Percentiles rank a stretch among this genome's conserved stretches.
Conservation (phyloP, 164 flowering plant genomes). For the Vitis amurensis region DNA sequence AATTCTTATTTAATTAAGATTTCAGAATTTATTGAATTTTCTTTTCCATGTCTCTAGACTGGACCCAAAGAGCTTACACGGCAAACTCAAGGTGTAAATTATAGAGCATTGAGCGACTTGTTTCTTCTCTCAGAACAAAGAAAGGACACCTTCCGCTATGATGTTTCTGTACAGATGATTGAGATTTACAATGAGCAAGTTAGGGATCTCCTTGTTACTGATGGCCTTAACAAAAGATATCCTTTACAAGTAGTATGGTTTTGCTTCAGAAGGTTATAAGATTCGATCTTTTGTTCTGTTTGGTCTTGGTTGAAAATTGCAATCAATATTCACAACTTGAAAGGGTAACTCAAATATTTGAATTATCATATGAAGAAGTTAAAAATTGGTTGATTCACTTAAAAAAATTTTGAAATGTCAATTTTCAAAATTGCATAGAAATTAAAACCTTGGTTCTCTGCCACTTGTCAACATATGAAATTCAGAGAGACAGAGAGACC, state of each 20-base stretch:
- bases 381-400: too few species aligned
- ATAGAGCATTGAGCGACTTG: slow-evolving; percentile 83
- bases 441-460: not conserved
- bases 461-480: too few species aligned
- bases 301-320: not conserved
- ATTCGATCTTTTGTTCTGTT: not conserved
- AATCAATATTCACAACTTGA: not conserved
- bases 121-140: slow-evolving; percentile 85
- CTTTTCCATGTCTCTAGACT: slow-evolving; percentile 42
- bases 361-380: too few species aligned
- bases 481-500: not conserved
- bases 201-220: slow-evolving; percentile 86
- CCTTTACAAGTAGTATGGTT: slow-evolving; percentile 44
- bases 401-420: not conserved
- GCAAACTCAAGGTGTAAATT: slow-evolving; percentile 87
- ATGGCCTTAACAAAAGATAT: slow-evolving; percentile 90
- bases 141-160: slow-evolving; percentile 74
- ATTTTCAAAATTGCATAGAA: not conserved
- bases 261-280: slow-evolving; percentile 5
- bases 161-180: slow-evolving; percentile 94
- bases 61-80: slow-evolving; percentile 91
- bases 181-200: slow-evolving; percentile 99
- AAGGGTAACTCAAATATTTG: not conserved
- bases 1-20: slow-evolving; percentile 1
- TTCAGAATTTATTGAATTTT: slow-evolving; percentile 4